A percentile compares a stretch with the other conserved stretches of the same genome.
Evolutionary conservation across 2,329 filamentous ascomycete genomes (phyloP).

Genomic region (Curvularia verruculosa): DNA sequence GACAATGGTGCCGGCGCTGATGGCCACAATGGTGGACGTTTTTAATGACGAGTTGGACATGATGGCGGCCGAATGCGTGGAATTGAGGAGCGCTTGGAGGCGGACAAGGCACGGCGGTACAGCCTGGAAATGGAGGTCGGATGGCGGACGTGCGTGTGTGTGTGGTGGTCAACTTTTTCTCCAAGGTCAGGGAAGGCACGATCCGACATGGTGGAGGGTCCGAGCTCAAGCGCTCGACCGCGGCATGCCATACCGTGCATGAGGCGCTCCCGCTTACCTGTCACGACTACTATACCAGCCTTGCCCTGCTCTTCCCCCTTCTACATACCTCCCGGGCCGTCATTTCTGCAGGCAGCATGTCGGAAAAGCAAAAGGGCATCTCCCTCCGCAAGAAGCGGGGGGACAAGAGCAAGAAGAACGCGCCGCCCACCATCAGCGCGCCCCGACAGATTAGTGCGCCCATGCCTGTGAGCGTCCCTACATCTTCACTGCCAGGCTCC

Average conservation of each 20-base stretch:
- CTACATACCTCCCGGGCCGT: not conserved
- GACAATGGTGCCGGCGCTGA: conserved; percentile 63
- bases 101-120: conserved; percentile 4
- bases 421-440: conserved; percentile 56
- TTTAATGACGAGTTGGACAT: conserved; percentile 33
- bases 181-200: conserved; percentile 26
- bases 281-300: conserved; percentile 3
- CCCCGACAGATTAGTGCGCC: conserved; percentile 59
- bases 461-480: conserved; percentile 41
- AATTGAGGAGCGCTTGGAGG: conserved; percentile 5
- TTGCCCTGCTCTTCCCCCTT: not conserved
- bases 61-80: conserved; percentile 10
- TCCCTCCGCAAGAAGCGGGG: conserved; percentile 68
- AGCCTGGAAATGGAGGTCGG: conserved; percentile 14
- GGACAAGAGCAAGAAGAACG: conserved; percentile 62
- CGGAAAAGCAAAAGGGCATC: conserved; percentile 60
- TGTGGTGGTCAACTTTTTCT: conserved; percentile 19
- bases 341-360: conserved; percentile 48
- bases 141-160: conserved; percentile 20
- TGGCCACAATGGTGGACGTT: conserved; percentile 60
- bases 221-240: conserved; percentile 30
- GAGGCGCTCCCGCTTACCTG: conserved; percentile 13
- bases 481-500: conserved; percentile 44
- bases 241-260: conserved; percentile 11
- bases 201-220: conserved; percentile 27